Evolutionary conservation across 1,284 basidiomycete genomes (phyloP).

Genomic region (Polyporus tsugae): DNA sequence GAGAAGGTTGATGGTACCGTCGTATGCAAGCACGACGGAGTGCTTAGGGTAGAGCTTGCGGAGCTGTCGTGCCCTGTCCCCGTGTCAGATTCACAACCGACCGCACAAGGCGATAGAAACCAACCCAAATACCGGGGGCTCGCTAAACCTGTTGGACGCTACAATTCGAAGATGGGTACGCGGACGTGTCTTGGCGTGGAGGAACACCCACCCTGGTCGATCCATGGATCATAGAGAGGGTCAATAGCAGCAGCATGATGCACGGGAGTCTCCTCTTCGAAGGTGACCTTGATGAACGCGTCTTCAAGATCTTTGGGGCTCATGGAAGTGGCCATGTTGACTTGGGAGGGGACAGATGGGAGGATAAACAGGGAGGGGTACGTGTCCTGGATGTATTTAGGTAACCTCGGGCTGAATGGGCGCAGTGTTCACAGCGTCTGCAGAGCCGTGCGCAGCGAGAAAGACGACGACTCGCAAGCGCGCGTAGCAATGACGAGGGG

Average conservation of each 20-base stretch:
- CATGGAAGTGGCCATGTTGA: slow-evolving; percentile 14
- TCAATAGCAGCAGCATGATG: slow-evolving; percentile 32
- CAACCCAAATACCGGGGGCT: slow-evolving; percentile 56
- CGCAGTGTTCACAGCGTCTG: background rate
- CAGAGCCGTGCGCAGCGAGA: background rate
- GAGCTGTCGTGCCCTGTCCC: slow-evolving; percentile 56
- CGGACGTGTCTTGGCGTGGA: background rate
- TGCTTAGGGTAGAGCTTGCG: slow-evolving; percentile 68
- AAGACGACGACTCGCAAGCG: background rate
- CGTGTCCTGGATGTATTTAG: slow-evolving; percentile 8
- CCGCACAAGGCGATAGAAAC: slow-evolving; percentile 23
- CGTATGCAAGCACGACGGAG: slow-evolving; percentile 62
- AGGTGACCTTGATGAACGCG: slow-evolving; percentile 59
- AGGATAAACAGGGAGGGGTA: background rate
- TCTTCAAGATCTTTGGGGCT: slow-evolving; percentile 46
- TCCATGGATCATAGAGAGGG: slow-evolving; percentile 56
- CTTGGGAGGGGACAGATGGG: background rate
- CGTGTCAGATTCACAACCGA: slow-evolving; percentile 1
- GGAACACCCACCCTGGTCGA: slow-evolving; percentile 55
- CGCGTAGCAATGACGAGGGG: slow-evolving; percentile 1
- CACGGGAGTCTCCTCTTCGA: slow-evolving; percentile 45
- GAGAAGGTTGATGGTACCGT: slow-evolving; percentile 56
- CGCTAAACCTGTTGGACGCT: slow-evolving; percentile 60
- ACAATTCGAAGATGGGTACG: slow-evolving; percentile 6
- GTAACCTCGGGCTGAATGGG: background rate